Evolutionary conservation across 2,329 filamentous ascomycete species (phyloP).

Genomic region (Harringtonia lauricola): DNA sequence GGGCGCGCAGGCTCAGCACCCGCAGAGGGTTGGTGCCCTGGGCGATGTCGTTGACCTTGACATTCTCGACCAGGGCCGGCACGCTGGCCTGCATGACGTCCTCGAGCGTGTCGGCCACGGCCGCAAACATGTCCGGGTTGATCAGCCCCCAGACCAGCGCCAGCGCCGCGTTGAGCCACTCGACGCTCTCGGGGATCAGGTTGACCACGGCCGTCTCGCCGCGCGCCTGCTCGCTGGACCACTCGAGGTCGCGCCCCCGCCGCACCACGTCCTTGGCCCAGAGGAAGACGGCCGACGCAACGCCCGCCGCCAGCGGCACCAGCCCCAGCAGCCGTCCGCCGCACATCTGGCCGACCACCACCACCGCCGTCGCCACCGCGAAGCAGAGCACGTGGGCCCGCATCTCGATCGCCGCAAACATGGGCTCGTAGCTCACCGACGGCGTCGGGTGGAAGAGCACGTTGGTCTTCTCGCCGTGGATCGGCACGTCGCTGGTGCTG

Average conservation of each 20-base stretch:
- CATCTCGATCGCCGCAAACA: constrained; percentile 66
- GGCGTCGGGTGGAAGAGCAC: constrained; percentile 93
- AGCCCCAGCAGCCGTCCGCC: constrained; percentile 69
- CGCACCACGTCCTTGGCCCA: constrained; percentile 84
- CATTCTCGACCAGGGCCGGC: constrained; percentile 82
- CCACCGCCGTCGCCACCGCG: constrained; percentile 60
- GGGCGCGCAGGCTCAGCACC: constrained; percentile 74
- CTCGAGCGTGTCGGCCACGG: constrained; percentile 82
- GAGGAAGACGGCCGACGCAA: constrained; percentile 70
- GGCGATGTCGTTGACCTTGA: constrained; percentile 88
- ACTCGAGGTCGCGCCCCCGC: constrained; percentile 74
- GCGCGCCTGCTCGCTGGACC: constrained; percentile 75
- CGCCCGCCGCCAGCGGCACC: constrained; percentile 58
- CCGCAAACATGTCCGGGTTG: constrained; percentile 91
- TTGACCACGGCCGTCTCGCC: constrained; percentile 81
- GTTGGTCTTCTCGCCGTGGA: constrained; percentile 93
- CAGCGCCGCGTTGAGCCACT: constrained; percentile 91
- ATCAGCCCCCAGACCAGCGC: constrained; percentile 81
- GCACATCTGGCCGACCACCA: constrained; percentile 69
- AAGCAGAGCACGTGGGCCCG: constrained; percentile 60
- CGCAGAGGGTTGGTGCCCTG: constrained; percentile 87
- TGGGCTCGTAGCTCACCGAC: constrained; percentile 79
- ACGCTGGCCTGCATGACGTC: constrained; percentile 97
- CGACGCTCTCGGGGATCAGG: constrained; percentile 82
- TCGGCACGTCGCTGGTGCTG: constrained; percentile 85